A percentile compares a stretch with the other conserved stretches of the same genome.
Conservation (phyloP, 2,329 filamentous ascomycete genomes). For the Bretziella fagacearum region DNA sequence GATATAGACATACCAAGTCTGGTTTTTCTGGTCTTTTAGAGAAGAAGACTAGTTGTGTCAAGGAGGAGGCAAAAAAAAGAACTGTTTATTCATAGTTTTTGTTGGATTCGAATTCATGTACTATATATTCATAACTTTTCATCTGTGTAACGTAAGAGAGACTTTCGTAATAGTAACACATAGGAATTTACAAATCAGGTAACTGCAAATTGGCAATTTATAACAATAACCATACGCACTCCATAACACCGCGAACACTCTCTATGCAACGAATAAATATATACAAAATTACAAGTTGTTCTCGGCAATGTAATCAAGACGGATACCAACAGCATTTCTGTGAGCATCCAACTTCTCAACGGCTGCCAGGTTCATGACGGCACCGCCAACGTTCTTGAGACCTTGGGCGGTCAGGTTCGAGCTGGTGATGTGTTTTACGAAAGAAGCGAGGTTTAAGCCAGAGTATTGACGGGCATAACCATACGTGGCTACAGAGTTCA, state of each 20-base stretch:
- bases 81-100: too few species aligned
- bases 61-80: background rate
- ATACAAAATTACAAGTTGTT: slow-evolving; percentile 14
- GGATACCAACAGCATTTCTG: slow-evolving; percentile 73
- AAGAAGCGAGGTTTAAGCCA: slow-evolving; percentile 87
- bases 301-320: slow-evolving; percentile 37
- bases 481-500: slow-evolving; percentile 59
- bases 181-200: background rate
- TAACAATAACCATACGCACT: background rate
- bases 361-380: slow-evolving; percentile 88
- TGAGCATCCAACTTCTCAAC: slow-evolving; percentile 94
- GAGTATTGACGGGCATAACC: slow-evolving; percentile 98
- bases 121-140: background rate
- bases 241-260: background rate
- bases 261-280: background rate
- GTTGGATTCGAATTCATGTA: background rate
- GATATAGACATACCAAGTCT: background rate
- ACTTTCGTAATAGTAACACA: too few species aligned
- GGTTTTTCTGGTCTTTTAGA: background rate
- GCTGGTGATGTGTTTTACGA: slow-evolving; percentile 95
- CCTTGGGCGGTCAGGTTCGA: slow-evolving; percentile 77
- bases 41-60: background rate
- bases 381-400: slow-evolving; percentile 64
- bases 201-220: slow-evolving; percentile 1
- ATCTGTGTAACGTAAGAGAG: too few species aligned